Conservation (phyloP, 1,284 basidiomycete genomes). For the Phellopilus nigrolimitatus region DNA sequence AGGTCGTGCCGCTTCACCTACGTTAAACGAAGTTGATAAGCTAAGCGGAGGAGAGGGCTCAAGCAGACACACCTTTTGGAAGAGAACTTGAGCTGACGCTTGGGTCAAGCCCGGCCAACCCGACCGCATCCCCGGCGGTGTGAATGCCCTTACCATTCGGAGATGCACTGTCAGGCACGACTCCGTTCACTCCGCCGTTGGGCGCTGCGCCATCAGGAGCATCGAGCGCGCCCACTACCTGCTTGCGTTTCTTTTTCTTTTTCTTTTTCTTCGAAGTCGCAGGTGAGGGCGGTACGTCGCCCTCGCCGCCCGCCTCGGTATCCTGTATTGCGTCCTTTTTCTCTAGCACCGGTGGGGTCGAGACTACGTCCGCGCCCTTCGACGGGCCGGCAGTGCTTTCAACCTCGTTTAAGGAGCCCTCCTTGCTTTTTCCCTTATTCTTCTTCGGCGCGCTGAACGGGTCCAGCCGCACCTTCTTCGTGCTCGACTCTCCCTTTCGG, state of each 20-base stretch:
- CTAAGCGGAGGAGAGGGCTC: background rate
- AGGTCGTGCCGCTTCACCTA: background rate
- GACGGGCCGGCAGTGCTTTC: background rate
- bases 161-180: no score
- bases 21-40: background rate
- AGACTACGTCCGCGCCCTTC: background rate
- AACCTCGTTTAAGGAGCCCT: background rate
- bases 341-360: background rate
- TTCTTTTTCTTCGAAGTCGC: constrained; percentile 24
- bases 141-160: no score
- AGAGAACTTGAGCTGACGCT: no score
- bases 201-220: no score
- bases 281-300: background rate
- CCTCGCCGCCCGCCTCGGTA: no score
- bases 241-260: constrained; percentile 36
- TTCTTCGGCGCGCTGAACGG: constrained; percentile 18
- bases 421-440: constrained; percentile 2
- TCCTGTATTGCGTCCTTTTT: no score
- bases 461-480: constrained; percentile 13
- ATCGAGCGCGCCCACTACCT: no score
- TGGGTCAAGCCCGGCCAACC: no score
- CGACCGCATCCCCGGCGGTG: no score
- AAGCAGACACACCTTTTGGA: background rate
- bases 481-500: constrained; percentile 16
- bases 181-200: no score